Base-by-base conservation (phyloP, 352 stramenopile genomes). In the Phytopythium ostracodes region DNA sequence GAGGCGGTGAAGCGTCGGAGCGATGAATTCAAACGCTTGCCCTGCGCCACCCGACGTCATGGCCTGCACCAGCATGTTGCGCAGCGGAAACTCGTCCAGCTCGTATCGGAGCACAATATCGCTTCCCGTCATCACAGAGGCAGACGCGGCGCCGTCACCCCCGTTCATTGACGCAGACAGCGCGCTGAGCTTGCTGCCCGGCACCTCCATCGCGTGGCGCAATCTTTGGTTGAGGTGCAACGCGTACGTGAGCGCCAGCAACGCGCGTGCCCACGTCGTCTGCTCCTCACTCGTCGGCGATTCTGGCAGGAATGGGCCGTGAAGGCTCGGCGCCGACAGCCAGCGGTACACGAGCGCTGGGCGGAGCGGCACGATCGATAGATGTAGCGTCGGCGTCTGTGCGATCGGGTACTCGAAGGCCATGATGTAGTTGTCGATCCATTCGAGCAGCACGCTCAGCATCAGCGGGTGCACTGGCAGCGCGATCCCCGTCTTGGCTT, bases 361-460 rank as follows among this genome's bases (percentile, higher is more conserved):
- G 35, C 70, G 71, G 0, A 91, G 51, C n/a, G 81, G 79, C n/a
- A 86, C 62, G 56, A 91, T 84, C 2, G 79, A 80, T 9, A 91
- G 64, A 43, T 91, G 79, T 0, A 89, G 71, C 40, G 76, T 60
- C 36, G 81, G 79, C 18, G 71, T 66, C 59, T 89, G 75, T 0
- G 75, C 47, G 22, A 91, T 77, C 17, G 81, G 79, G 38, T 91
- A 91, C 57, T 91, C 81, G 35, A 91, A 91, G 11, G 81, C 77
- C 71, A 91, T 77, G 15, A 89, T 35, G 59, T 91, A 91, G 50
- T 91, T 91, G 59, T 91, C 81, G 56, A 91, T 80, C 73, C 72
- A 91, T 66, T 91, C 81, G 0, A 88, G 55, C 35, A 88, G 52
- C 2, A 91, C 40, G 46, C 68, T 86, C 24, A 84, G 47, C 8